A percentile compares a stretch with the other conserved stretches of the same genome.
Conservation (phyloP, 352 stramenopile species). For the Phytophthora pisi region DNA sequence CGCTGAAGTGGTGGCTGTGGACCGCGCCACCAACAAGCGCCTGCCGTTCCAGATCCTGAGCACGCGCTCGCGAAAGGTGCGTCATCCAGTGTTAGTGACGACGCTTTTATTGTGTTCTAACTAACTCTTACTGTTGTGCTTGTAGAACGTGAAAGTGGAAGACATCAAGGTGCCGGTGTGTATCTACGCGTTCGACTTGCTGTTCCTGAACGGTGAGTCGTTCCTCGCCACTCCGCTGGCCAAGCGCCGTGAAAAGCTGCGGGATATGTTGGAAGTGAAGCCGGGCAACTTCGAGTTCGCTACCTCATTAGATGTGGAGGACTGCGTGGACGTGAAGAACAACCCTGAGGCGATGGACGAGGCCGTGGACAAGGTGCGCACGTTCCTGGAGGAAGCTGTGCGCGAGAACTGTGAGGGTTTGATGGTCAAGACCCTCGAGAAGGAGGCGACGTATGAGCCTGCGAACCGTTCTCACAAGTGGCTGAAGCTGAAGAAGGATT, state of each 20-base stretch:
- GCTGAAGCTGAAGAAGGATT: constrained; percentile 99
- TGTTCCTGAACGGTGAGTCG: constrained; percentile 97
- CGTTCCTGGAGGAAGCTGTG: constrained; percentile 96
- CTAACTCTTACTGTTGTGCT: constrained; percentile 5
- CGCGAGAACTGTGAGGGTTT: constrained; percentile 96
- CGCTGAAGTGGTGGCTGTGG: constrained; percentile 98
- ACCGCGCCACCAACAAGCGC: constrained; percentile 95
- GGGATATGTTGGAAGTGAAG: constrained; percentile 92
- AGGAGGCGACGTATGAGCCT: constrained; percentile 97
- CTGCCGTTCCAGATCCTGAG: constrained; percentile 99
- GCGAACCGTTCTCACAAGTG: constrained; percentile 98
- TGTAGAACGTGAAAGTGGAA: constrained; percentile 79
- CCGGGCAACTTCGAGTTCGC: constrained; percentile 96
- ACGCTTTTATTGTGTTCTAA: neutral
- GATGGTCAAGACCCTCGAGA: constrained; percentile 99
- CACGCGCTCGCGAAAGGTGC: constrained; percentile 94
- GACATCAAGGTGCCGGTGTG: constrained; percentile 92
- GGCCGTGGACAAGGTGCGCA: constrained; percentile 78
- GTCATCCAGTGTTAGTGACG: constrained; percentile 9
- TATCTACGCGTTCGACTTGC: constrained; percentile 99
- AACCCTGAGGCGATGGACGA: constrained; percentile 88
- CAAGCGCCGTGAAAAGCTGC: constrained; percentile 92
- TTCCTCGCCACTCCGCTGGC: constrained; percentile 91
- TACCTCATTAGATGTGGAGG: constrained; percentile 89
- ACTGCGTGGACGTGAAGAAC: constrained; percentile 87